Evolutionary conservation across 192 early-diverging fungal genomes (phyloP).

Genomic region (Thamnidium elegans): DNA sequence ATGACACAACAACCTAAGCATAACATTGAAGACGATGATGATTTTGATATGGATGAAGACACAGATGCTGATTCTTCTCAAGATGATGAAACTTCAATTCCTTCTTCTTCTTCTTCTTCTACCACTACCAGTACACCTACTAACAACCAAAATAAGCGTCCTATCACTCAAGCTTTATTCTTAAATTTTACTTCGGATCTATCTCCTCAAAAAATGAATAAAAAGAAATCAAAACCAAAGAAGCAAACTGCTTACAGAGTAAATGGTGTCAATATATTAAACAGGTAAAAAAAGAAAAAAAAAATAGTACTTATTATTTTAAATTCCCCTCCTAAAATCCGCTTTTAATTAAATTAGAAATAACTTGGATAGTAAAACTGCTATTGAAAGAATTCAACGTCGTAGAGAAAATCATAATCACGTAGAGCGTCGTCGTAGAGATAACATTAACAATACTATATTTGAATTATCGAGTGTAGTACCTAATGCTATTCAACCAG

Average conservation of each 20-base stretch:
- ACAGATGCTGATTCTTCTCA: not conserved
- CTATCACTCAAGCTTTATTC: constrained; percentile 15
- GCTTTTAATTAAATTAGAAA: constrained; percentile 12
- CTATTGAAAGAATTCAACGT: constrained; percentile 70
- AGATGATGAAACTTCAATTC: not conserved
- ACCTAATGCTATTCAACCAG: constrained; percentile 55
- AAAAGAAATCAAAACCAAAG: constrained; percentile 25
- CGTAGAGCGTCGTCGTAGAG: constrained; percentile 69
- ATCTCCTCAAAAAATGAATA: constrained; percentile 21
- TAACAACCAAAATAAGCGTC: too few relatives aligned
- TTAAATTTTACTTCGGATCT: constrained; percentile 30
- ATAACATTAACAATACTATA: constrained; percentile 76
- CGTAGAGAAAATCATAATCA: constrained; percentile 77
- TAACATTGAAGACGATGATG: not conserved
- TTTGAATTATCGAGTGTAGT: constrained; percentile 60
- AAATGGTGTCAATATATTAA: constrained; percentile 29
- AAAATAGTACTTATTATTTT: too few relatives aligned
- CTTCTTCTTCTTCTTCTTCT: not conserved
- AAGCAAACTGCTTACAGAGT: constrained; percentile 28
- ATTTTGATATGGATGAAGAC: constrained; percentile 10
- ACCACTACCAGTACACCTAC: not conserved
- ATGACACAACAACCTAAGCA: not conserved
- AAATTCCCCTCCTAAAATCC: not conserved
- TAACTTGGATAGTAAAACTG: constrained; percentile 48
- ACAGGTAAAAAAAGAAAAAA: too few relatives aligned